Conservation (phyloP, 1,284 basidiomycete genomes). For the Ustilago xerochloae region DNA sequence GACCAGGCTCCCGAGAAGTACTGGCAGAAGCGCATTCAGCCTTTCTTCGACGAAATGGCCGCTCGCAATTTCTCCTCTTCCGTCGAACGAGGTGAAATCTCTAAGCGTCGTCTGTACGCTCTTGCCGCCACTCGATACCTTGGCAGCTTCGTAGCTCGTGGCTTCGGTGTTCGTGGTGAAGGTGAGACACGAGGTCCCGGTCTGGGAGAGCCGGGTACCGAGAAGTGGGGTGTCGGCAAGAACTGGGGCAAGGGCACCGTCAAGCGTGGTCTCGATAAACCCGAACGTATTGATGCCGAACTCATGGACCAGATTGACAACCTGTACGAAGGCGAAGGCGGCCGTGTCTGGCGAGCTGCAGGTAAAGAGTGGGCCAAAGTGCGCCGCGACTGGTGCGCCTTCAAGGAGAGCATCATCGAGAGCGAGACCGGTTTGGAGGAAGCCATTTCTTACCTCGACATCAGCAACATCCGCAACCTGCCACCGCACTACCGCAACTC, state of each 20-base stretch:
- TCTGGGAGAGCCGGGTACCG: conserved; percentile 58
- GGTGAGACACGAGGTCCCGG: conserved; percentile 64
- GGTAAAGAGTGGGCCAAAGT: conserved; percentile 58
- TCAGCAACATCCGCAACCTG: conserved; percentile 62
- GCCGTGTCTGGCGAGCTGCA: conserved; percentile 53
- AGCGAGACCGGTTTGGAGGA: conserved; percentile 64
- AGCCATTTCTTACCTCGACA: conserved; percentile 54
- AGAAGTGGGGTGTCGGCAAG: conserved; percentile 66
- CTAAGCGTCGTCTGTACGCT: conserved; percentile 58
- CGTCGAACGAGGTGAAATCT: conserved; percentile 58
- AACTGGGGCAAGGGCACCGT: conserved; percentile 67
- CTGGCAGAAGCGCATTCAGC: conserved; percentile 65
- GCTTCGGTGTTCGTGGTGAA: conserved; percentile 63
- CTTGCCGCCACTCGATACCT: conserved; percentile 61
- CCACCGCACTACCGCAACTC: conserved; percentile 61
- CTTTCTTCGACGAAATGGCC: conserved; percentile 62
- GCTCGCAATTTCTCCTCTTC: conserved; percentile 60
- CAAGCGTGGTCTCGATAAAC: conserved; percentile 66
- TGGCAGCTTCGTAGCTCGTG: conserved; percentile 62
- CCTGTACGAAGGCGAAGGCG: conserved; percentile 55
- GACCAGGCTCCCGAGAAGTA: conserved; percentile 59
- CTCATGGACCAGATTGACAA: conserved; percentile 55
- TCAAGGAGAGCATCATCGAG: conserved; percentile 66
- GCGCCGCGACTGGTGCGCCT: conserved; percentile 53
- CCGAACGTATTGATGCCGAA: conserved; percentile 49